A percentile compares a stretch with the other conserved stretches of the same genome.
Evolutionary conservation across 2,329 filamentous ascomycete species (phyloP).

Genomic region (Trichoderma sp.): DNA sequence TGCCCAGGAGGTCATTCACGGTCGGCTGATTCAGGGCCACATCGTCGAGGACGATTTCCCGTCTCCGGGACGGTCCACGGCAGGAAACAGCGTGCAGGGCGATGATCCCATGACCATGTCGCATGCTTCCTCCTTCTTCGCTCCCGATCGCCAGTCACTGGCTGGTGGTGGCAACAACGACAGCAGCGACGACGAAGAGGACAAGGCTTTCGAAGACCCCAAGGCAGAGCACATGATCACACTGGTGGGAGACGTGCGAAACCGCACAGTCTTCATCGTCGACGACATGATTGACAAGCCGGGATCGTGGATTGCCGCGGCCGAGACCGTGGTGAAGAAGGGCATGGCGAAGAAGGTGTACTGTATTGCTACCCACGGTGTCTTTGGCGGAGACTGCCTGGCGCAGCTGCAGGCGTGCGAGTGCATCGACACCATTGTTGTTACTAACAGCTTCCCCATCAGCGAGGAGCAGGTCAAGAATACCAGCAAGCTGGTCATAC

Average conservation of each 20-base stretch:
- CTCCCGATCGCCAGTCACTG: constrained; percentile 66
- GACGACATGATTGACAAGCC: constrained; percentile 99
- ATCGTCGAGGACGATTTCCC: constrained; percentile 93
- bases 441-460: constrained; percentile 97
- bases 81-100: constrained; percentile 65
- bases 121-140: constrained; percentile 78
- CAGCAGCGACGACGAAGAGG: constrained; percentile 87
- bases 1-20: constrained; percentile 86
- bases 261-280: constrained; percentile 87
- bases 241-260: constrained; percentile 90
- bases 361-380: constrained; percentile 94
- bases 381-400: constrained; percentile 88
- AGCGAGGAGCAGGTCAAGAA: constrained; percentile 69
- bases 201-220: constrained; percentile 79
- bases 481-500: constrained; percentile 80
- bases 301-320: constrained; percentile 94
- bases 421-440: constrained; percentile 90
- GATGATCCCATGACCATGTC: constrained; percentile 83
- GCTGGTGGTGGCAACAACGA: constrained; percentile 83
- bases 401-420: constrained; percentile 89
- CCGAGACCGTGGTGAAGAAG: constrained; percentile 92
- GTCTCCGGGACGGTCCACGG: constrained; percentile 71
- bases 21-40: constrained; percentile 87
- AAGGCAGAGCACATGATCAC: constrained; percentile 94
- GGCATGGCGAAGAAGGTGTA: constrained; percentile 92